These are phyloP conservation scores for Francoa sonchifolia DNA, from an alignment of 441 rosid genomes.

Conservation along the genomic window DNA sequence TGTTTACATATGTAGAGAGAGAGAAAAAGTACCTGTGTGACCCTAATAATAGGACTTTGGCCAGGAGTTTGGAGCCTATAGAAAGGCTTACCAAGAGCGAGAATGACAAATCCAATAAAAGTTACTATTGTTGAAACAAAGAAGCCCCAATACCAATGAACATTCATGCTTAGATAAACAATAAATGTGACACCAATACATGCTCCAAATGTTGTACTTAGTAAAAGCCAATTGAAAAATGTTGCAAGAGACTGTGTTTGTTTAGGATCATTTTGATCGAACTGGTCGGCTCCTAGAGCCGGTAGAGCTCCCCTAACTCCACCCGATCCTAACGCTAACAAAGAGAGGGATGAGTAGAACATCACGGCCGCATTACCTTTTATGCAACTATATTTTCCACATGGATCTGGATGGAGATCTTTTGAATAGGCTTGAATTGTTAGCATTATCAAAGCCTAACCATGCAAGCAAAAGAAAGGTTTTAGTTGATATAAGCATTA, in stretches of 20 bases:
- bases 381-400: conserved; percentile 24
- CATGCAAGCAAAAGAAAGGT: neutral
- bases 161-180: conserved; percentile 25
- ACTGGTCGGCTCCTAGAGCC: conserved; percentile 48
- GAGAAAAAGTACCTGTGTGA: conserved; percentile 22
- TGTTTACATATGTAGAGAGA: no score
- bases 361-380: conserved; percentile 23
- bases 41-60: conserved; percentile 25
- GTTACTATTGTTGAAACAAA: conserved; percentile 21
- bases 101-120: conserved; percentile 20
- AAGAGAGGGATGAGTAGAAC: conserved; percentile 21
- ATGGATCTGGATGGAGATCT: conserved; percentile 22
- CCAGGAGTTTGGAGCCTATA: conserved; percentile 19
- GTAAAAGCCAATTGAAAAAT: conserved; percentile 31
- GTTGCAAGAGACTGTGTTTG: conserved; percentile 30
- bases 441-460: conserved; percentile 31
- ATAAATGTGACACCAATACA: conserved; percentile 35
- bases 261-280: conserved; percentile 27
- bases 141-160: conserved; percentile 39
- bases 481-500: no score
- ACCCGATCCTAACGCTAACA: conserved; percentile 36
- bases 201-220: conserved; percentile 26
- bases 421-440: conserved; percentile 35
- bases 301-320: conserved; percentile 35
- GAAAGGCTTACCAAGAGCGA: conserved; percentile 32